phyloP scores from a whole-genome alignment of 2,329 filamentous ascomycete species.

The Colletotrichum sp. region DNA sequence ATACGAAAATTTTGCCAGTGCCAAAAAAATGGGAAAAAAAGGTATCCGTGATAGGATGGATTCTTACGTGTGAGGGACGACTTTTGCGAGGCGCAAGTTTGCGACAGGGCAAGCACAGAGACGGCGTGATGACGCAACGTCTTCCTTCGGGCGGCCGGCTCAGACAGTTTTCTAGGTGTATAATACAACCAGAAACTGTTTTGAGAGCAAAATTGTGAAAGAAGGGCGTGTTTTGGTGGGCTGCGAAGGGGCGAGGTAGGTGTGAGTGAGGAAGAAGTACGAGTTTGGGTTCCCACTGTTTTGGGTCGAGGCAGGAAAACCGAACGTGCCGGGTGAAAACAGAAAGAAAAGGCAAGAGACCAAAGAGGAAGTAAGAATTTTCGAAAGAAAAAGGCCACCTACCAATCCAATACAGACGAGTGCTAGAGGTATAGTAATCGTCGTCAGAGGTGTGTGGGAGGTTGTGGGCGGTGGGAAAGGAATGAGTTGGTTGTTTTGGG shows the following conservation, averaged over 20 bases:
- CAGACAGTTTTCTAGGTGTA: not conserved
- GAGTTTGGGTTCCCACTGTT: not conserved
- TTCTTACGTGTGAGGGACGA: not conserved
- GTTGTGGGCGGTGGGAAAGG: not conserved
- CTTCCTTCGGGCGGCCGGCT: not conserved
- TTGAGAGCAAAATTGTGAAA: not conserved
- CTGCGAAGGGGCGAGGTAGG: not conserved
- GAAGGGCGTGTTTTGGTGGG: not conserved
- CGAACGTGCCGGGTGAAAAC: not conserved
- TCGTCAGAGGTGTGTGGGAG: not conserved
- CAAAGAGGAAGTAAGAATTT: not conserved
- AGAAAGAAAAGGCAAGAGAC: not conserved
- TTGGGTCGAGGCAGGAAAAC: not conserved
- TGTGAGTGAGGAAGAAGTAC: not conserved
- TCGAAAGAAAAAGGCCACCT: not conserved
- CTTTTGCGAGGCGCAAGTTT: not conserved
- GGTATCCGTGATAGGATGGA: not conserved
- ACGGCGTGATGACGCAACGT: not conserved
- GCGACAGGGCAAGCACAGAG: not conserved
- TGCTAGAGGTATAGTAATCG: not conserved
- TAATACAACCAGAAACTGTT: not conserved
- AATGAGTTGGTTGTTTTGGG: not conserved
- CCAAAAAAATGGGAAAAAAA: not conserved
- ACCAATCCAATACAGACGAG: not conserved
- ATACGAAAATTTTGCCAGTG: not conserved